Evolutionary conservation across 495 filamentous ascomycete species (phyloP), one percentile per base, ranked within the genome.

Genomic region (Penicillium goetzii): DNA sequence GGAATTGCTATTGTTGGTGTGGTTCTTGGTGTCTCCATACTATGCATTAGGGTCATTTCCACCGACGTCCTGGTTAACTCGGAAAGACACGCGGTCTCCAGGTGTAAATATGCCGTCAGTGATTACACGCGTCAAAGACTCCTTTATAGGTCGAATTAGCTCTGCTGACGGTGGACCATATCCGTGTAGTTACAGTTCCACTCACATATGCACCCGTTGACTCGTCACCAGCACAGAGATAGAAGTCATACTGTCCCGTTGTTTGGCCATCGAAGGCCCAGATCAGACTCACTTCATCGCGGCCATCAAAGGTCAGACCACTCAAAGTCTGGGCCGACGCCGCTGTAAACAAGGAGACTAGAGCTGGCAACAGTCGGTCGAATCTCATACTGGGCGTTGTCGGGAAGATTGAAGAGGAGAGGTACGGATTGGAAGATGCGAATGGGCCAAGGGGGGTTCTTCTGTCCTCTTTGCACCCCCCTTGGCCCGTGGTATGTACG

Each of bases 141-240:
- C 78, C 85, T 83, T 64, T 53, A 58, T 41, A 38, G 21, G 9
- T 30, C 36, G 25, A 34, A 0, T 34, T 36, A 30, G 28, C 63
- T 17, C 12, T 14, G 40, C 14, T 49, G 30, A 10, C n/a, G 34
- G 11, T 5, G 34, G 30, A 6, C 9, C 1, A 17, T 59, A 25
- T 11, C 5, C 5, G 2, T 7, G 30, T 17, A 28, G 23, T 59
- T n/a, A 7, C 15, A n/a, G 11, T 32, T 32, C 9, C 26, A 61
- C 59, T 61, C 60, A 85, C 82, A 66, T 81, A 75, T 45, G 68
- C 77, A 33, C 64, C 75, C 4, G 70, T 71, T 1, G 74, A 71
- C 68, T 90, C 89, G 32, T 88, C 87, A 32, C 88, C 87, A 38
- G 87, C 83, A 65, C 84, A 89, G 3, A 91, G 80, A 63, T 84